Base-by-base conservation (phyloP, 2,329 filamentous ascomycete species). In the Aspergillus glaucus region DNA sequence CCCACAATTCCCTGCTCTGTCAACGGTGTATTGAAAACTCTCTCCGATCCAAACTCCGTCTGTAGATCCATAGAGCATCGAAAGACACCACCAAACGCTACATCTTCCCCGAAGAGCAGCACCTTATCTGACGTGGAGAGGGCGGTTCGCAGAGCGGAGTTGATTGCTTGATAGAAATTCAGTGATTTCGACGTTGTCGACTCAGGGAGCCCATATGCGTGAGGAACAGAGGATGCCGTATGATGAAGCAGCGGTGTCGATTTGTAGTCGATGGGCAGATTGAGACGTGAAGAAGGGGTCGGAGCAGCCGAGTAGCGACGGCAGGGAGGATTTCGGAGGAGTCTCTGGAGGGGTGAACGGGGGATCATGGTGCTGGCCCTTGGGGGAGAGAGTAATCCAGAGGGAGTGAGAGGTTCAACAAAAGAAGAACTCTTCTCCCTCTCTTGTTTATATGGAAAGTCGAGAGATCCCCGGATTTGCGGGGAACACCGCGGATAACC, bases 11-110 rank as follows among this genome's bases (percentile, higher is more conserved):
- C 93, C 70, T 97, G 93, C 66, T 98, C 93, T 30, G 86, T 88
- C 57, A 98, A 72, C 0, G 93, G 93, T 15, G 91, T 97, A 70
- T 98, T 97, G 77, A 98, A 98, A 30, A 98, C 91, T 49, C 93
- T 79, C 50, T 93, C 87, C 2, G 82, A 79, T 7, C 93, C 93
- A 66, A 93, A 95, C 48, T 88, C 88, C 53, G 90, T 87, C 28
- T 89, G 84, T 14, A 98, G 78, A 59, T 91, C 88, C 83, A 93
- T 92, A 28, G 88, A 92, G 71, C 90, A 96, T 49, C 93, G 81
- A 64, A 98, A 98, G 14, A 98, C 93, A 47, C 93, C 93, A 39
- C 93, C 93, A 60, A 98, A 98, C 12, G 93, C 88, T 6, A 98
- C 90, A 65, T 98, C 93, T 70, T 98, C 93, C 39, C 93, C 93